Evolutionary conservation across 2,329 filamentous ascomycete genomes (phyloP), one percentile per base, ranked within the genome.

Genomic region (Penicillium sp.): DNA sequence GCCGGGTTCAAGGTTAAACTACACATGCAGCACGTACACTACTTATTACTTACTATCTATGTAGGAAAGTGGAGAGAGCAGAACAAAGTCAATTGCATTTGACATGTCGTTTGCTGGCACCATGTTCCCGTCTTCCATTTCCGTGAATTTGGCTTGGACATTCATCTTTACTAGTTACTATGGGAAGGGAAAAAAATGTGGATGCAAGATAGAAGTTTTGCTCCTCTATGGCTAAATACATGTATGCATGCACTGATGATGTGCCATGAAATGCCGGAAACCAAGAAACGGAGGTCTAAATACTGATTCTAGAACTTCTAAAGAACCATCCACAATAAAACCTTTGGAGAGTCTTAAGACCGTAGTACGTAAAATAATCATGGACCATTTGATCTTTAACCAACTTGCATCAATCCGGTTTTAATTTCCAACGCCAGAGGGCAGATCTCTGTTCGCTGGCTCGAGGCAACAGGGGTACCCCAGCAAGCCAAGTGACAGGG

Each of bases 381-480:
- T n/a, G n/a, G n/a, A n/a, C 28, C 8, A 30, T 30, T 30, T 6
- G 4, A 28, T 5, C 28, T 11, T 5, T 30, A 11, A 30, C 8
- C 28, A 30, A 30, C 2, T 35, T 35, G 16, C 16, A 3, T 14
- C 6, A 35, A 14, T 14, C 20, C 7, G 21, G 8, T 20, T 24
- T 24, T 20, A 23, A 23, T 43, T 23, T 43, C 40, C 14, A 30
- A n/a, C 18, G 24, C 12, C 3, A 4, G 20, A 38, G 26, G 51
- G 42, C 8, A 53, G 42, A 47, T 53, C 42, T 35, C 40, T 45
- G 21, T 12, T 38, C 21, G 28, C 14, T 53, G 21, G 24, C 51
- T 47, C 51, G 42, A 53, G 20, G 26, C 33, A 5, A 18, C 51
- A 53, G 51, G 51, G 51, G 23, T 47, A 38, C 42, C 51, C 42